These are phyloP conservation scores for Thelonectria discophora DNA, from an alignment of 2,329 filamentous ascomycete genomes.

Conservation along the genomic window DNA sequence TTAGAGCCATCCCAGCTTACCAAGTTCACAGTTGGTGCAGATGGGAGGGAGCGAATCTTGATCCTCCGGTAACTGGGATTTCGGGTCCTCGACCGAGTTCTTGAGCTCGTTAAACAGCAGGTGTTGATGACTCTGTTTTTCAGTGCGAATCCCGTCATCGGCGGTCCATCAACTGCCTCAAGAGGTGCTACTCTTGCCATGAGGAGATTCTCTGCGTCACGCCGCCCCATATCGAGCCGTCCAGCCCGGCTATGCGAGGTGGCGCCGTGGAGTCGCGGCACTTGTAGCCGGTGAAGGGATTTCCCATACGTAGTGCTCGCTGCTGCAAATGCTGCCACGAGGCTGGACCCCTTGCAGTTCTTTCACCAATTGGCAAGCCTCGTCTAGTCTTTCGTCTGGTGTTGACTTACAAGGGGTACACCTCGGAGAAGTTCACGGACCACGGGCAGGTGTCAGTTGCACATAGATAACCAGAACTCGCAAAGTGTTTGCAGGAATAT, in stretches of 20 bases:
- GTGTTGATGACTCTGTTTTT: not conserved
- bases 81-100: conserved; percentile 4
- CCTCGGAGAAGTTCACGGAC: not conserved
- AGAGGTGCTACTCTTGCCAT: not conserved
- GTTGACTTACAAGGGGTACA: conserved; percentile 10
- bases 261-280: conserved; percentile 10
- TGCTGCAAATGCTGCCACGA: conserved; percentile 1
- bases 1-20: no score
- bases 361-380: not conserved
- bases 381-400: not conserved
- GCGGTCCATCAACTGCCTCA: no score
- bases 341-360: not conserved
- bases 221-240: conserved; percentile 15
- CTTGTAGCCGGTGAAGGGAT: conserved; percentile 12
- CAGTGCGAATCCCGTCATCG: no score
- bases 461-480: not conserved
- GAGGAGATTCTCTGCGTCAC: conserved; percentile 7
- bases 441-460: conserved; percentile 15
- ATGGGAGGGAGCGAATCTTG: no score
- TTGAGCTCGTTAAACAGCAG: conserved; percentile 8
- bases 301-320: not conserved
- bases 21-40: no score
- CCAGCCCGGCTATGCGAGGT: conserved; percentile 7
- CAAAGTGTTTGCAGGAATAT: not conserved
- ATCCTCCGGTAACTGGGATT: conserved; percentile 6